Percentiles rank a stretch among this genome's conserved stretches.
Conservation (phyloP, 805 yeast genomes). For the Osmozyma mogii region DNA sequence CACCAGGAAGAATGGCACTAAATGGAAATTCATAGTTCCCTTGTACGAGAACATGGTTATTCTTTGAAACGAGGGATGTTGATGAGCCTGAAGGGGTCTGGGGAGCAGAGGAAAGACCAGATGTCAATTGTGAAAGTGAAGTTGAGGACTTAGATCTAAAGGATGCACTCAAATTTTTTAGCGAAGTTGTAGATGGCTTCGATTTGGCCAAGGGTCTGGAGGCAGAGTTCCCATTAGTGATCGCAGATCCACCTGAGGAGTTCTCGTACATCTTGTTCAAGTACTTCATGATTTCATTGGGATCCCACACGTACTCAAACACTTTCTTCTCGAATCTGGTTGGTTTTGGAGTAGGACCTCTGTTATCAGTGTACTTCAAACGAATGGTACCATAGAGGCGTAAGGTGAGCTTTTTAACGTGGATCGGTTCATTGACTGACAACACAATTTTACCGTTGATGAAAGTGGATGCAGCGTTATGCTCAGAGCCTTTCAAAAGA, state of each 20-base stretch:
- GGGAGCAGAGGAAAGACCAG: slow-evolving; percentile 16
- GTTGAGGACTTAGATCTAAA: slow-evolving; percentile 29
- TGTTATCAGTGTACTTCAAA: slow-evolving; percentile 48
- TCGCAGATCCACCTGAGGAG: slow-evolving; percentile 2
- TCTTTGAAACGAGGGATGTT: slow-evolving; percentile 18
- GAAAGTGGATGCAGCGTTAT: slow-evolving; percentile 69
- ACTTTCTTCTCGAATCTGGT: slow-evolving; percentile 50
- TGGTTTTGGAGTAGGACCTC: slow-evolving; percentile 44
- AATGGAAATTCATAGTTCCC: slow-evolving; percentile 93
- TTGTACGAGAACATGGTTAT: slow-evolving; percentile 39
- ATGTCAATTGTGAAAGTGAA: slow-evolving; percentile 6
- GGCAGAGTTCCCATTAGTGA: neutral
- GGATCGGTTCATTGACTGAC: slow-evolving; percentile 66
- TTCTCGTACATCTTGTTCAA: slow-evolving; percentile 25
- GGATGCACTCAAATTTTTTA: slow-evolving; percentile 27
- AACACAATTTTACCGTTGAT: slow-evolving; percentile 74
- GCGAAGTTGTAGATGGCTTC: slow-evolving; percentile 37
- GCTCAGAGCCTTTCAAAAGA: slow-evolving; percentile 68
- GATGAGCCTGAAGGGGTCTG: slow-evolving; percentile 21
- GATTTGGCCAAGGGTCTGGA: slow-evolving; percentile 6
- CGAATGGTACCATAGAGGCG: slow-evolving; percentile 61
- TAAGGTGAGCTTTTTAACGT: slow-evolving; percentile 56
- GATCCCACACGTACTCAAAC: slow-evolving; percentile 76
- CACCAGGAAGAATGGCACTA: slow-evolving; percentile 76
- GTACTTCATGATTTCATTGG: slow-evolving; percentile 44